These are phyloP conservation scores for Cucurbita pepo DNA, from an alignment of 306 rosid genomes.

Conservation along the genomic window DNA sequence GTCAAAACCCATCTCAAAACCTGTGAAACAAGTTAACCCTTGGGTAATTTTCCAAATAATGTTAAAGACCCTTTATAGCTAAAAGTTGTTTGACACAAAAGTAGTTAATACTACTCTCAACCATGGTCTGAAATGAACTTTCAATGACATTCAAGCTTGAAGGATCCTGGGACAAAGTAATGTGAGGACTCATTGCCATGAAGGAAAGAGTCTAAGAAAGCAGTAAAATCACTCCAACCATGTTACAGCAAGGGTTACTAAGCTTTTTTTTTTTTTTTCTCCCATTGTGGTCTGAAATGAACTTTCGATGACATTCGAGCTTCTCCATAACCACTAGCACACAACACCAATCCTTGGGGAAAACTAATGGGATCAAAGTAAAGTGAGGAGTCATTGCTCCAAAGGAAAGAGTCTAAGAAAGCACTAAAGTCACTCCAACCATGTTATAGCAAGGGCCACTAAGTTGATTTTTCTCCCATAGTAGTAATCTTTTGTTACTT, in stretches of 20 bases:
- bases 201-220: neutral
- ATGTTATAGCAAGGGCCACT: neutral
- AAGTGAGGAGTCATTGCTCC: neutral
- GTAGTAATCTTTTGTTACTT: neutral
- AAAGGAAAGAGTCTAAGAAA: neutral
- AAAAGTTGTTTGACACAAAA: neutral
- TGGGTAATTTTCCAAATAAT: neutral
- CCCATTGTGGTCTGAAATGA: neutral
- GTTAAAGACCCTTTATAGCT: neutral
- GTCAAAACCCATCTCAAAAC: neutral
- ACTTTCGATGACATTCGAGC: neutral
- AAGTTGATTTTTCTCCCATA: neutral
- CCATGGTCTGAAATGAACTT: neutral
- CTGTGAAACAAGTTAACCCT: neutral
- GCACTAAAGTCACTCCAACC: neutral
- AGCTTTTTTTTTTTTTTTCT: neutral
- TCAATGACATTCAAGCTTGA: neutral
- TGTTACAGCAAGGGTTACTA: neutral
- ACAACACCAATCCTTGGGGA: neutral
- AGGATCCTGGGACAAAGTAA: neutral
- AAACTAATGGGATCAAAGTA: neutral
- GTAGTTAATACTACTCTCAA: neutral
- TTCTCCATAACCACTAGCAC: neutral
- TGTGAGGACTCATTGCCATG: neutral
- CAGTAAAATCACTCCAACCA: neutral